Conservation (phyloP, 495 filamentous ascomycete species). For the Paragyromitra xinjiangensis region DNA sequence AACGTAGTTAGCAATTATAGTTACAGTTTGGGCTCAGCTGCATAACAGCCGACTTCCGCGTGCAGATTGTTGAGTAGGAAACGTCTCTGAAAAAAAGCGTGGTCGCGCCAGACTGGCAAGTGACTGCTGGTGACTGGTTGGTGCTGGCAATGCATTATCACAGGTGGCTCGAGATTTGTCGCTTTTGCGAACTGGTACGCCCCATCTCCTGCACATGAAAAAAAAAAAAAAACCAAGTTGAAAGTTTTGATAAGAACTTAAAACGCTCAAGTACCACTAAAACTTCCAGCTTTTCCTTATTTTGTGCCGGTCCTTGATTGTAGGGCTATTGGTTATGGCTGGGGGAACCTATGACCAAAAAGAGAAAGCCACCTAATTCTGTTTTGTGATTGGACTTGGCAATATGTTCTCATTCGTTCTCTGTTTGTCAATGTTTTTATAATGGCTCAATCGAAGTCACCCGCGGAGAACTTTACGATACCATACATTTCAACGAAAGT, state of each 20-base stretch:
- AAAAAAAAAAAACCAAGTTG: neutral
- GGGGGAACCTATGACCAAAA: neutral
- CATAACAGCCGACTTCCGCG: slow-evolving; percentile 14
- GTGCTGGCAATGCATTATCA: slow-evolving; percentile 48
- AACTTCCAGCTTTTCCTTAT: slow-evolving; percentile 9
- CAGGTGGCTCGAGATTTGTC: slow-evolving; percentile 35
- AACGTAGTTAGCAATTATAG: slow-evolving; percentile 11
- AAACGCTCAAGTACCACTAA: slow-evolving; percentile 17
- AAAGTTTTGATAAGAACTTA: slow-evolving; percentile 15
- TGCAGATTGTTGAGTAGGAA: slow-evolving; percentile 16
- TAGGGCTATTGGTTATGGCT: neutral
- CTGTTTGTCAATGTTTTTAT: neutral
- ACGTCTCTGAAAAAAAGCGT: slow-evolving; percentile 35
- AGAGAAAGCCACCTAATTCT: neutral
- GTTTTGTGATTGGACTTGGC: slow-evolving; percentile 1
- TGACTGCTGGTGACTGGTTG: slow-evolving; percentile 40
- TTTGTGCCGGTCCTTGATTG: neutral
- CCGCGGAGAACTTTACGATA: neutral
- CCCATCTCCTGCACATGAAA: neutral
- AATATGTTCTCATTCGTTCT: slow-evolving; percentile 4
- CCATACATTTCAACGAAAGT: neutral
- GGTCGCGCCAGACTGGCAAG: slow-evolving; percentile 50
- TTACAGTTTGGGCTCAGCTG: slow-evolving; percentile 15
- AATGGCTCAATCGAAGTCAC: neutral
- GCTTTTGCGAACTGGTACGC: slow-evolving; percentile 20